Base-by-base conservation (phyloP, 495 filamentous ascomycete species). In the Corynascus novoguineensis region DNA sequence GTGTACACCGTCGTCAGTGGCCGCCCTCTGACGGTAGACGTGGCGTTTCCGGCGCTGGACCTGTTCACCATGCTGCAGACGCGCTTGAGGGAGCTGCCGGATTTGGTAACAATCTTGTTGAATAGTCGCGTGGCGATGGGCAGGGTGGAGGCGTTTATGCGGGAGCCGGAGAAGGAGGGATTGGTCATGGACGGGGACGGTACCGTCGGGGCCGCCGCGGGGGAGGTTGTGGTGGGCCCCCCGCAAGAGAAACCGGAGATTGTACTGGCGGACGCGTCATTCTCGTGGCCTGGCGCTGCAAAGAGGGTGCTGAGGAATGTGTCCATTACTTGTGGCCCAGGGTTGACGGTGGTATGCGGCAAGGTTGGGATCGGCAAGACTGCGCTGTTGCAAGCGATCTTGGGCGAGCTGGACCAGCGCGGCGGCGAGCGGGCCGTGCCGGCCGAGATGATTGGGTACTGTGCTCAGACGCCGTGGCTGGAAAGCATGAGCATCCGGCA, bases 401-500 rank as follows among this genome's bases (percentile, higher is more conserved):
- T 95, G 5, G 89, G 89, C 0, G 90, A 95, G 63, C 73, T 95
- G 14, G 87, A 95, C 62, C 78, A 77, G 60, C 66, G 79, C 15
- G 65, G 68, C 12, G 89, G 90, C 8, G 73, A 80, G 7, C 78
- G 78, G 22, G 67, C 73, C 10, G 69, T 83, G 15, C 83, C 88
- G 4, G 81, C 79, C 24, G 83, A 86, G 49, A 85, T 85, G 73
- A 73, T 92, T 1, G 89, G 85, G 10, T 95, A 92, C 71, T 92
- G 88, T 65, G 83, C 84, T 3, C 89, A 95, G 62, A 87, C 83
- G 4, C 87, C 90, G n/a, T 95, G 90, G 90, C 75, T 95, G 7
- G 88, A 93, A 65, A 92, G 86, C 62, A 92, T 92, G 88, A 92
- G 83, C 57, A 90, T 95, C 44, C 84, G 85, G 2, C 86, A 92